Base-by-base conservation (phyloP, 2,329 filamentous ascomycete species). In the Colletotrichum neosansevieriae region DNA sequence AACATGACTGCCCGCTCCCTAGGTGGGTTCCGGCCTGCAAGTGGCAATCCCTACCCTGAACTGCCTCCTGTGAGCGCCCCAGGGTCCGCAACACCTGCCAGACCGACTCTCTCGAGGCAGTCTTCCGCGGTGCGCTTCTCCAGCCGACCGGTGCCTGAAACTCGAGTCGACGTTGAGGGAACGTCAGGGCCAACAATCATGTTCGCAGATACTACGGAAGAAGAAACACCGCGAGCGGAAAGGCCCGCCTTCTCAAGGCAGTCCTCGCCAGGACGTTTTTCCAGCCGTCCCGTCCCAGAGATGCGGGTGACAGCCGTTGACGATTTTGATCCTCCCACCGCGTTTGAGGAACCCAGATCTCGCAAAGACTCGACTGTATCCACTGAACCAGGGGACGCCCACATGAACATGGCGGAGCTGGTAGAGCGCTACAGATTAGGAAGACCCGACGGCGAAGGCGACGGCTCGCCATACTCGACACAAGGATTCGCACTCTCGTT, bases 401-500 rank as follows among this genome's bases (percentile, higher is more conserved):
- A 76, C 13, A 72, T 84, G 53, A 79, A 80, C 58, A 83, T 87
- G 36, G 79, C 83, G 0, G 81, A 81, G 45, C 74, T 86, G 24
- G 71, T 83, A 1, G 79, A 80, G 12, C 80, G 80, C 4, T 82
- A 84, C 69, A 74, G 78, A 10, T 63, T 76, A 6, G 63, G 72
- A 11, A 63, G 63, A 21, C 34, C 47, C 11, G 58, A 59, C 13
- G 61, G 45, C 13, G 74, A 72, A 19, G 74, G 77, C 6, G 75
- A 71, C 6, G 80, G 81, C 5, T 85, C 83, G 3, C 78, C 81
- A 15, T 87, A 86, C 74, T 86, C 87, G 3, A 87, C 87, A 21
- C 88, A 90, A 59, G 85, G 88, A 3, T 79, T 93, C 3, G 87
- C 93, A 0, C 82, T 97, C 2, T 93, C 90, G 2, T 97, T 97